Evolutionary conservation across 179 eudicot species (phyloP), one percentile per base, ranked within the genome.

Genomic region (Silene vulgaris): DNA sequence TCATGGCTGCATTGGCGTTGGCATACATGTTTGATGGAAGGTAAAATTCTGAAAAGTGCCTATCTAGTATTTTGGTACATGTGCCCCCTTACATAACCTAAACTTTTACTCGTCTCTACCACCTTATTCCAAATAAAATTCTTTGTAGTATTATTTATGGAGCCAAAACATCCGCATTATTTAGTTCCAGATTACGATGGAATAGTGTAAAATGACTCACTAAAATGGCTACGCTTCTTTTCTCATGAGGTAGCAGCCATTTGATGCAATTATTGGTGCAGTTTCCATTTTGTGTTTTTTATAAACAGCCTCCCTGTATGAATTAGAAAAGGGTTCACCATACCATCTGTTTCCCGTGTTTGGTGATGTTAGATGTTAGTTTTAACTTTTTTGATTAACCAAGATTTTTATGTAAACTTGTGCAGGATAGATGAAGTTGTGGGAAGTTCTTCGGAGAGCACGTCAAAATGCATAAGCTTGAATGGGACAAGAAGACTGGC

Each of bases 11-110:
- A 29, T 83, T 95, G 85, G 97, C 97, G 28, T 86, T 95, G 75
- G 90, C 97, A 35, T 95, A 95, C 82, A 93, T 89, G 97, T 93
- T 95, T 85, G 99, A 95, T 76, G 97, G 97, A 72, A 95, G 99
- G 97, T 95, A 69, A 54, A 73, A 71, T 32, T 21, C 61, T 21
- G 19, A 56, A 3, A 69, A 61, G 13, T 52, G 50, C 21, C 32
- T 48, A 9, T 74, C 32, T 19, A 60, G 28, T 45, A 57, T 50
- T 4, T 16, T 66, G 64, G 76, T 69, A 0, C 16, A n/a, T 57
- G 62, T 62, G 19, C 30, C 64, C 50, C n/a, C n/a, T 48, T 37
- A 40, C 30, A 69, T 5, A 20, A 12, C 29, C 16, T 52, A 13
- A 14, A 52, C 17, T 52, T 52, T 5, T 14, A 52, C 57, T 52